Conservation (phyloP, 208 protist species). For the Crithidia mellificae region DNA sequence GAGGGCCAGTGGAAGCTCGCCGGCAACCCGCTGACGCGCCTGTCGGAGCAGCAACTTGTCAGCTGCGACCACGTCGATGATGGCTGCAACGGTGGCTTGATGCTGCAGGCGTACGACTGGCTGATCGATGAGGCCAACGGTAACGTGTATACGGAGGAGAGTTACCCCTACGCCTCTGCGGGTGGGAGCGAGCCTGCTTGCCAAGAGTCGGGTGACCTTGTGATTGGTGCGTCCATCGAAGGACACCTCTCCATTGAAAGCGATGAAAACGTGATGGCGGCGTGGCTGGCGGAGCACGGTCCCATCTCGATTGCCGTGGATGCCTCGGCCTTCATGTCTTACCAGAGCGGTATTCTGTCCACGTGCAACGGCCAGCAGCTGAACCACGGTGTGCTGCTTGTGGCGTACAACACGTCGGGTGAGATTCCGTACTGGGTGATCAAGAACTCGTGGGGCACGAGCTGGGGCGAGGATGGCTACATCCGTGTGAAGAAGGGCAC, state of each 20-base stretch:
- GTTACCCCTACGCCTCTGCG: conserved; percentile 89
- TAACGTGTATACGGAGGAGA: conserved; percentile 69
- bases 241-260: conserved; percentile 64
- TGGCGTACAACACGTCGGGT: conserved; percentile 75
- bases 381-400: conserved; percentile 91
- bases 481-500: conserved; percentile 83
- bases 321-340: conserved; percentile 76
- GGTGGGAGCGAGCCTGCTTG: conserved; percentile 43
- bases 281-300: conserved; percentile 70
- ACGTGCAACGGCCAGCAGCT: conserved; percentile 63
- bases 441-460: conserved; percentile 89
- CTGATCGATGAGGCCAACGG: conserved; percentile 72
- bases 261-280: conserved; percentile 78
- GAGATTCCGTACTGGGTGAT: conserved; percentile 86
- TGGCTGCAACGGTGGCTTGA: conserved; percentile 92
- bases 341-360: conserved; percentile 79
- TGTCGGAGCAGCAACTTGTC: conserved; percentile 96
- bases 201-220: too few relatives aligned
- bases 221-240: conserved; percentile 76
- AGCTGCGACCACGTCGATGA: conserved; percentile 89
- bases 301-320: conserved; percentile 93
- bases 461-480: conserved; percentile 91
- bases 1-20: conserved; percentile 72
- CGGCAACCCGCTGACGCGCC: conserved; percentile 55
- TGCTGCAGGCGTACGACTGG: conserved; percentile 84